Evolutionary conservation across 2,329 filamentous ascomycete genomes (phyloP).

Genomic region (Niveomyces coronatus): DNA sequence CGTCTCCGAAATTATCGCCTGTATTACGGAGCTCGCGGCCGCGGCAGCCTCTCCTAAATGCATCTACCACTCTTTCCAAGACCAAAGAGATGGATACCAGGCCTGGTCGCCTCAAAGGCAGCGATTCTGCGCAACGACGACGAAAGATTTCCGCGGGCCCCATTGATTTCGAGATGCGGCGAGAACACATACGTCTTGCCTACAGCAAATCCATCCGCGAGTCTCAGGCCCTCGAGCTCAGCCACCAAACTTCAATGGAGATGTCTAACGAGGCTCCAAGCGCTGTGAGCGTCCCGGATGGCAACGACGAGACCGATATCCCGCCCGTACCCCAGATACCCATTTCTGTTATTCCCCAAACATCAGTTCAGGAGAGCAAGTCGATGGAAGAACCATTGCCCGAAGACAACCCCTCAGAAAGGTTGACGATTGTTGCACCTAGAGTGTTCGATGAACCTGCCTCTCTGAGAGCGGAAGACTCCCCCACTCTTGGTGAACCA

Average conservation of each 20-base stretch:
- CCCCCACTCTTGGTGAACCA: constrained; percentile 56
- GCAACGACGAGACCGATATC: background rate
- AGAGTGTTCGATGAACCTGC: constrained; percentile 4
- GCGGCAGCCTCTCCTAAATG: constrained; percentile 66
- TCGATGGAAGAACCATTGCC: background rate
- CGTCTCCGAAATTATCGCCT: constrained; percentile 64
- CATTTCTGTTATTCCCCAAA: constrained; percentile 1
- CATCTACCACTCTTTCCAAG: constrained; percentile 61
- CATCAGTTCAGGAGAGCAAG: background rate
- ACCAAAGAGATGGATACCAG: constrained; percentile 51
- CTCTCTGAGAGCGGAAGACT: constrained; percentile 30
- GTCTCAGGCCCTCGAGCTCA: constrained; percentile 50
- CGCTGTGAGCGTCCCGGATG: constrained; percentile 4
- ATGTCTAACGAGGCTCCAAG: constrained; percentile 30
- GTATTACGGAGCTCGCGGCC: constrained; percentile 71
- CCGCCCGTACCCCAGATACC: constrained; percentile 8
- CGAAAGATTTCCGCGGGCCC: constrained; percentile 56
- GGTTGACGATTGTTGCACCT: constrained; percentile 10
- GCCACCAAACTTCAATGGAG: constrained; percentile 39
- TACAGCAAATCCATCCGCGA: constrained; percentile 78
- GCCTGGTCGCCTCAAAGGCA: constrained; percentile 29
- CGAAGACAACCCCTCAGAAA: background rate
- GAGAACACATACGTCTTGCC: constrained; percentile 73
- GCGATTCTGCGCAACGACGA: constrained; percentile 21
- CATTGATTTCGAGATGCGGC: constrained; percentile 74